Conservation (phyloP, 2,329 filamentous ascomycete species). For the Trichoderma lentiforme region DNA sequence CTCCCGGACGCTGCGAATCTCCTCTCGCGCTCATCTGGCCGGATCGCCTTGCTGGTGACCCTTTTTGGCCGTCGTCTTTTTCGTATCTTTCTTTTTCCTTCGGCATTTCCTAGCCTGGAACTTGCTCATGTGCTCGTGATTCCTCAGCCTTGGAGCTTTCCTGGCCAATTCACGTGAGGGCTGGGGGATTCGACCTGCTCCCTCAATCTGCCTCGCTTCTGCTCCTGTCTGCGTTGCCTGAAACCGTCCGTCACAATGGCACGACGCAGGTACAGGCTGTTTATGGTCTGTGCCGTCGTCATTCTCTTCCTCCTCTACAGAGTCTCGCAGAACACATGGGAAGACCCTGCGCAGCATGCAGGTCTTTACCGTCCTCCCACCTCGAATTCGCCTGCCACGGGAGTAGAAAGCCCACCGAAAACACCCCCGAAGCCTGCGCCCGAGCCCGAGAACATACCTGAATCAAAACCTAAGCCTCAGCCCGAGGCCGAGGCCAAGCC, state of each 20-base stretch:
- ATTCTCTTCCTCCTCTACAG: slow-evolving; percentile 54
- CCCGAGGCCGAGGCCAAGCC: neutral
- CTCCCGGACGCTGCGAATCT: neutral
- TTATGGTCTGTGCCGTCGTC: slow-evolving; percentile 53
- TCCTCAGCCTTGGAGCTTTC: neutral
- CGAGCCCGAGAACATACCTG: neutral
- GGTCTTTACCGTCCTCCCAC: slow-evolving; percentile 9
- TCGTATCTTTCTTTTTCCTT: neutral
- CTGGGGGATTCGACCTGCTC: neutral
- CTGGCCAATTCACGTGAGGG: neutral
- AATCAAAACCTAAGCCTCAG: neutral
- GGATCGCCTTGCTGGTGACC: neutral
- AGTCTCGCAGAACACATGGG: slow-evolving; percentile 42
- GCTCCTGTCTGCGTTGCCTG: neutral
- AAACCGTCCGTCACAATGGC: slow-evolving; percentile 42
- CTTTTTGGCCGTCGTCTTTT: neutral
- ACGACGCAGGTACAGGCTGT: slow-evolving; percentile 60
- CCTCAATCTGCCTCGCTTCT: neutral
- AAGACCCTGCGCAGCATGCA: slow-evolving; percentile 21
- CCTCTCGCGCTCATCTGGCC: neutral
- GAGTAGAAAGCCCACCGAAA: neutral
- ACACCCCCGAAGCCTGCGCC: neutral
- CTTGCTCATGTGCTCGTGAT: slow-evolving; percentile 3
- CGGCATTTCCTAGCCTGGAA: neutral
- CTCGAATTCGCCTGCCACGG: neutral